phyloP scores from a whole-genome alignment of 352 stramenopile genomes.

The Globisporangium iwayamae region DNA sequence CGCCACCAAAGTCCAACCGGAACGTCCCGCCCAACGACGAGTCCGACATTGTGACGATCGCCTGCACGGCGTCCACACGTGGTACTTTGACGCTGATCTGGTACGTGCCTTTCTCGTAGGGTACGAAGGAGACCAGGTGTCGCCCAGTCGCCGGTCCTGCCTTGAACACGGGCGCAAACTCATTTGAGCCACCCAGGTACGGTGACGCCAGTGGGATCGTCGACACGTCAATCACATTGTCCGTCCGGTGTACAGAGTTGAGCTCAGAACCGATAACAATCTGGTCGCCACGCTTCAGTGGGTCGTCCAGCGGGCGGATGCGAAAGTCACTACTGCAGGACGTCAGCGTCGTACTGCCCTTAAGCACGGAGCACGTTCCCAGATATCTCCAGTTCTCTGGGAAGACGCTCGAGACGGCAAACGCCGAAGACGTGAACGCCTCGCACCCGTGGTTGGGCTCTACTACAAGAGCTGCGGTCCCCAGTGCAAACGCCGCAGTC shows the following conservation, averaged over 20 bases:
- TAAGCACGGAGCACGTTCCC: slow-evolving; percentile 50
- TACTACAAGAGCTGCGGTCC: slow-evolving; percentile 38
- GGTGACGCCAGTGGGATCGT: slow-evolving; percentile 62
- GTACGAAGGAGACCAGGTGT: slow-evolving; percentile 85
- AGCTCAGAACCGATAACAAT: slow-evolving; percentile 78
- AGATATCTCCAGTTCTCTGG: slow-evolving; percentile 66
- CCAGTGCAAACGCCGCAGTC: slow-evolving; percentile 30
- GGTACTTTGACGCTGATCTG: slow-evolving; percentile 78
- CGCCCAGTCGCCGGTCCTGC: slow-evolving; percentile 58
- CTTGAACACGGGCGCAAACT: slow-evolving; percentile 69
- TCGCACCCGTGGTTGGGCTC: slow-evolving; percentile 51
- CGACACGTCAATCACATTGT: slow-evolving; percentile 46
- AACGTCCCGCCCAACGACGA: slow-evolving; percentile 65
- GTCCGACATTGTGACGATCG: slow-evolving; percentile 46
- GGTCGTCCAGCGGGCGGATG: slow-evolving; percentile 23
- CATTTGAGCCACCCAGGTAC: slow-evolving; percentile 60
- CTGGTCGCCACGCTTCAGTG: slow-evolving; percentile 69
- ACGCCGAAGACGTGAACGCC: slow-evolving; percentile 33
- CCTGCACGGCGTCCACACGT: slow-evolving; percentile 69
- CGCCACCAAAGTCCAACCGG: slow-evolving; percentile 45
- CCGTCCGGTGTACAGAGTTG: slow-evolving; percentile 56
- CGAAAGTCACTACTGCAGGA: slow-evolving; percentile 47
- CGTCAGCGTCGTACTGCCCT: slow-evolving; percentile 24
- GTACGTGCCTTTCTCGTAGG: slow-evolving; percentile 89
- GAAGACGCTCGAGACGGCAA: slow-evolving; percentile 53